A percentile compares a stretch with the other conserved stretches of the same genome.
These are phyloP conservation scores for Colletotrichum musae DNA, from an alignment of 2,329 filamentous ascomycete genomes.

Conservation along the genomic window DNA sequence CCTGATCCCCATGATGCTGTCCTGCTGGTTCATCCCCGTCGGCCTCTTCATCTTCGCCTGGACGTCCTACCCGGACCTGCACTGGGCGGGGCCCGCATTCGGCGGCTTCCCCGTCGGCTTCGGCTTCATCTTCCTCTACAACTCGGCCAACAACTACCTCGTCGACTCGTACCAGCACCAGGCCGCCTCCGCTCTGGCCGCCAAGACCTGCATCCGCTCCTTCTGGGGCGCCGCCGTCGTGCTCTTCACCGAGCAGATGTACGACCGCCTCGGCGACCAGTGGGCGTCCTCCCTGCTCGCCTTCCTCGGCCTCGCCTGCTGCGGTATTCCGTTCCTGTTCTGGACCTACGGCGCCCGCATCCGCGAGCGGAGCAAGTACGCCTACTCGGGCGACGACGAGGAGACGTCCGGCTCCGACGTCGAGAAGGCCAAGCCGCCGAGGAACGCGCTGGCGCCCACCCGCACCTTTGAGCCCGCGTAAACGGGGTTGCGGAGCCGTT, in stretches of 20 bases:
- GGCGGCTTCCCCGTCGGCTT: conserved; percentile 82
- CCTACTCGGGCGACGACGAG: conserved; percentile 75
- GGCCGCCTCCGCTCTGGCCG: conserved; percentile 84
- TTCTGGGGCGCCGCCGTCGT: conserved; percentile 86
- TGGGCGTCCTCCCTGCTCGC: conserved; percentile 83
- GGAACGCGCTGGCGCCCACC: conserved; percentile 33
- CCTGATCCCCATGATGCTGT: conserved; percentile 86
- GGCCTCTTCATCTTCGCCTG: conserved; percentile 73
- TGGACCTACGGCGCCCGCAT: conserved; percentile 83
- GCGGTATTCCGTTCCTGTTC: conserved; percentile 86
- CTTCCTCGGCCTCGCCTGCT: conserved; percentile 83
- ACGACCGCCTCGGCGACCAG: conserved; percentile 77
- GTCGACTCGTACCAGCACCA: conserved; percentile 77
- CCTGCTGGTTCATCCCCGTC: conserved; percentile 79
- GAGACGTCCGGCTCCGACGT: conserved; percentile 52
- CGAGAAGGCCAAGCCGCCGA: conserved; percentile 53
- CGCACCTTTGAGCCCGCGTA: conserved; percentile 36
- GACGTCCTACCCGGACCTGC: conserved; percentile 74
- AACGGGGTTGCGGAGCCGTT: neutral
- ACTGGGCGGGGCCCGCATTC: conserved; percentile 80
- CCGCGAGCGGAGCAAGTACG: conserved; percentile 78
- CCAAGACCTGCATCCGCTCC: conserved; percentile 84
- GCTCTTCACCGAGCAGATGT: conserved; percentile 88
- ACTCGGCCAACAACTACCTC: conserved; percentile 82
- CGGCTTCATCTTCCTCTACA: conserved; percentile 88